Conservation (phyloP, 2,329 filamentous ascomycete species). For the Penicillium sp. region DNA sequence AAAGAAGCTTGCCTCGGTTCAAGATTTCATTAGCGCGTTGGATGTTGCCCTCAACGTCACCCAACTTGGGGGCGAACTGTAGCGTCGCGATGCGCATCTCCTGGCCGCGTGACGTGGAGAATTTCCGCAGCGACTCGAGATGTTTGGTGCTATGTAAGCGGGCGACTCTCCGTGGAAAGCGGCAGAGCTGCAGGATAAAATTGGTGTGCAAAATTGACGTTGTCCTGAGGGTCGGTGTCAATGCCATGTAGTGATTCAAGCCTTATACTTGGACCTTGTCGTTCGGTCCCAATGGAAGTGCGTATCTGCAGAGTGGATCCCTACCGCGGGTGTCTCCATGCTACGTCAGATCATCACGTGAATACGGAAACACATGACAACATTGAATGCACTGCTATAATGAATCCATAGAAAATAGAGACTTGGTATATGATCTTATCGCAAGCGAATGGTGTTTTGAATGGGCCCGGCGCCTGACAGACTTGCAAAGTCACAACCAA, state of each 20-base stretch:
- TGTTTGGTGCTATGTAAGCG: not conserved
- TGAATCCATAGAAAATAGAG: not conserved
- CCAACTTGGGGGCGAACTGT: constrained; percentile 46
- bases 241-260: not conserved
- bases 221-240: not conserved
- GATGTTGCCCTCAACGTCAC: constrained; percentile 49
- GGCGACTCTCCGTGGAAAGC: not conserved
- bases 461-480: no score
- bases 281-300: not conserved
- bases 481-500: no score
- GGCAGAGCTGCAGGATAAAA: not conserved
- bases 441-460: not conserved
- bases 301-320: not conserved
- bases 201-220: not conserved
- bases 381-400: not conserved
- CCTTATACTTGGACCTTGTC: not conserved
- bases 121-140: not conserved
- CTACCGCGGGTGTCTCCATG: not conserved
- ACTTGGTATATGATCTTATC: not conserved
- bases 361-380: not conserved
- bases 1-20: constrained; percentile 30
- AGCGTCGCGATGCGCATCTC: constrained; percentile 51
- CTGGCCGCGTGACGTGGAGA: constrained; percentile 13
- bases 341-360: not conserved
- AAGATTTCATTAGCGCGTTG: constrained; percentile 44